Percentiles rank a stretch among this genome's conserved stretches.
These are phyloP conservation scores for Termitomyces sp. DNA, from an alignment of 768 basidiomycete genomes.

Conservation along the genomic window DNA sequence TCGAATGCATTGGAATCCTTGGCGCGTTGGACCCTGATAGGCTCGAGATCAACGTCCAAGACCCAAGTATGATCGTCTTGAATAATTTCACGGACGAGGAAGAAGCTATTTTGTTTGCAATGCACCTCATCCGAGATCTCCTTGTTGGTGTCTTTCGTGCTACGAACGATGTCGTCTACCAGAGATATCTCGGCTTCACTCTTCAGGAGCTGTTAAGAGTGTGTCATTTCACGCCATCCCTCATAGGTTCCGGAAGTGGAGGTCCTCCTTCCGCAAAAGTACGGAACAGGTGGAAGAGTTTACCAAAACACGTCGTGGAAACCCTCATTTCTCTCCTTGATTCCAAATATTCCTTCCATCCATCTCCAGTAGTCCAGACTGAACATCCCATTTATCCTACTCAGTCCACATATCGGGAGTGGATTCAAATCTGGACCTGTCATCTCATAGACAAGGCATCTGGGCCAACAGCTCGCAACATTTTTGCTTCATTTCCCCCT, in stretches of 20 bases:
- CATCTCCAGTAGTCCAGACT: slow-evolving; percentile 36
- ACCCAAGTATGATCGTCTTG: slow-evolving; percentile 68
- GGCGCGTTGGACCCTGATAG: slow-evolving; percentile 97
- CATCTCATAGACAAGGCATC: slow-evolving; percentile 72
- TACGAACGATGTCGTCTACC: slow-evolving; percentile 92
- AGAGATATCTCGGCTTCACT: slow-evolving; percentile 83
- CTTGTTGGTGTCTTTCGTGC: slow-evolving; percentile 90
- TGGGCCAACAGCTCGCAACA: slow-evolving; percentile 52
- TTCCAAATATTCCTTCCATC: slow-evolving; percentile 56
- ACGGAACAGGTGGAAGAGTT: slow-evolving; percentile 71
- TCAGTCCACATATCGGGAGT: slow-evolving; percentile 87
- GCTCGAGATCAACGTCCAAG: slow-evolving; percentile 61
- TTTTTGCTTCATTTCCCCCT: slow-evolving; percentile 79
- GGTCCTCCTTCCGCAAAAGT: slow-evolving; percentile 60
- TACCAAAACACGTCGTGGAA: slow-evolving; percentile 84
- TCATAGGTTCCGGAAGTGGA: slow-evolving; percentile 54
- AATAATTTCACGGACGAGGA: slow-evolving; percentile 78
- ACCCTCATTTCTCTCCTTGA: slow-evolving; percentile 84
- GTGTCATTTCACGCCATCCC: slow-evolving; percentile 81
- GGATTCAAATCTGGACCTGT: slow-evolving; percentile 89
- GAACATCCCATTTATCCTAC: slow-evolving; percentile 77
- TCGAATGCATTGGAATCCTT: slow-evolving; percentile 87
- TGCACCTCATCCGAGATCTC: slow-evolving; percentile 82
- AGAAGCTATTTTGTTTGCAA: slow-evolving; percentile 76
- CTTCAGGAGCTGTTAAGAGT: slow-evolving; percentile 90